Percentiles rank a stretch among this genome's conserved stretches.
Conservation (phyloP, 768 basidiomycete species). For the Suillus americanus region DNA sequence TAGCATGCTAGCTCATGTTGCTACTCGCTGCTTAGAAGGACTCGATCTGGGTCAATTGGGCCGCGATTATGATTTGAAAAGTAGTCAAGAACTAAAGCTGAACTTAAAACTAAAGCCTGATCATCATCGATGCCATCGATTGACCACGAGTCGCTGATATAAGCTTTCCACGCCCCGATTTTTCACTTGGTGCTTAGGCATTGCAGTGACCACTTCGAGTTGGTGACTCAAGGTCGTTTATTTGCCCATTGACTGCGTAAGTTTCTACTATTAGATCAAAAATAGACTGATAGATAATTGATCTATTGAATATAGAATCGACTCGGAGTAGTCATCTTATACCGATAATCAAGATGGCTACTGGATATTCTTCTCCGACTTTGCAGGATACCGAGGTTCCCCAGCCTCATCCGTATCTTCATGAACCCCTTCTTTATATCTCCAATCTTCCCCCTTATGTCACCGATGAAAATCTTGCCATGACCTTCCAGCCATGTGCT, state of each 20-base stretch:
- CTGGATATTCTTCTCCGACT: constrained; percentile 33
- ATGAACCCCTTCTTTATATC: constrained; percentile 81
- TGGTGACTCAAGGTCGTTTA: constrained; percentile 33
- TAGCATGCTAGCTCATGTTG: background rate
- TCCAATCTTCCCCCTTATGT: constrained; percentile 73
- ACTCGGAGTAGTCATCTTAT: constrained; percentile 19
- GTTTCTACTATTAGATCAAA: constrained; percentile 8
- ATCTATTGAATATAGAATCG: constrained; percentile 5
- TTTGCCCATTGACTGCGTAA: constrained; percentile 25
- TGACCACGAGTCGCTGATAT: constrained; percentile 24
- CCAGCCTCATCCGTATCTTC: constrained; percentile 76
- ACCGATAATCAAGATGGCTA: constrained; percentile 36
- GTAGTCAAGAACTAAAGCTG: background rate
- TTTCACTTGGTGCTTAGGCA: constrained; percentile 23
- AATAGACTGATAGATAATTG: background rate
- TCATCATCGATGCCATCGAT: background rate
- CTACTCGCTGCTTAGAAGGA: background rate
- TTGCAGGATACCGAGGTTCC: constrained; percentile 31
- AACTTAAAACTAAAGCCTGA: too few relatives aligned
- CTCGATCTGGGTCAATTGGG: background rate
- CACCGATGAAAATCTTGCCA: constrained; percentile 73
- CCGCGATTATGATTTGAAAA: background rate
- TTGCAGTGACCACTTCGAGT: constrained; percentile 25
- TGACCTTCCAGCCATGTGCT: constrained; percentile 70
- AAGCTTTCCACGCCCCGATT: constrained; percentile 33